Base-by-base conservation (phyloP, 1,284 basidiomycete genomes). In the Chalciporus piperatoides region DNA sequence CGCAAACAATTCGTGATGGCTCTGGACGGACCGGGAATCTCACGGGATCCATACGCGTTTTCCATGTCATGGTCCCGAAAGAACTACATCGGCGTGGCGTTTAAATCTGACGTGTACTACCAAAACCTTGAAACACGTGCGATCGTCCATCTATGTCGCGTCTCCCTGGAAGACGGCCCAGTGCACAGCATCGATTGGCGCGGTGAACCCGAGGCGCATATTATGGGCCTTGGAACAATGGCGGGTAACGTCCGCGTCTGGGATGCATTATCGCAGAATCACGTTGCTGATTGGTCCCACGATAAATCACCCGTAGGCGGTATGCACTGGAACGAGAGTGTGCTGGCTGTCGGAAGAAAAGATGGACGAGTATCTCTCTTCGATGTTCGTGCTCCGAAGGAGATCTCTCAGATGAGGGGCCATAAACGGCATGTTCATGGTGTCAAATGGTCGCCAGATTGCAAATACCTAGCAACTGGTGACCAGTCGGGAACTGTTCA, bases 11-110 rank as follows among this genome's bases (percentile, higher is more conserved):
- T 77, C 53, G 56, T 77, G 10, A 71, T 77, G 51, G 75, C 76
- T 1, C 64, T 78, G 24, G 76, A 78, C 48, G 76, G 75, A 7
- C 76, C 75, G 0, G 76, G 76, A 11, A 75, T 77, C 23, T 72
- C 75, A 11, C 60, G 65, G 6, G 71, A 78, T 50, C 65, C 67
- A 6, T 77, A 75, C 43, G 72, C 76, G 2, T 76, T 70, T 56
- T 70, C 76, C 10, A 72, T 78, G 47, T 65, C 74, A 21, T 77
- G 75, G 75, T 77, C 75, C 5, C 56, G 54, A 25, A 63, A 61
- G 11, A 77, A 78, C 48, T 59, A 64, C 50, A 77, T 77, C 48
- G 75, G 76, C 1, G 75, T 77, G 24, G 76, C 76, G 6, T 77
- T 77, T 58, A 72, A 63, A 24, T 62, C 64, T 42, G 68, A 77